A percentile compares a stretch with the other conserved stretches of the same genome.
These are phyloP conservation scores for Suillus spraguei DNA, from an alignment of 768 basidiomycete species.

Conservation along the genomic window DNA sequence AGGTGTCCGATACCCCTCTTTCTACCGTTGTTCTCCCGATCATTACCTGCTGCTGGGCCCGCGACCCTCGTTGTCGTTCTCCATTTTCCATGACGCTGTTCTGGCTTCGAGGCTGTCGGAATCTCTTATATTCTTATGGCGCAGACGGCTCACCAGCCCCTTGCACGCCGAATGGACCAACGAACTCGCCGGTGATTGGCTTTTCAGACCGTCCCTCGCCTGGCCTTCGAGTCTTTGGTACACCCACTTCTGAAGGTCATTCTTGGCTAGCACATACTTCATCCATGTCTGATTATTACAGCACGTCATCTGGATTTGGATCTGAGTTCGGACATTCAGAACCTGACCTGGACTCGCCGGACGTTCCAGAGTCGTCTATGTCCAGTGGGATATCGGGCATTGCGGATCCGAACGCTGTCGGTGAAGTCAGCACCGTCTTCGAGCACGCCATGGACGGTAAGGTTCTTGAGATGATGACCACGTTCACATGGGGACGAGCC, in stretches of 20 bases:
- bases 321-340: constrained; percentile 1
- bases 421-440: not conserved
- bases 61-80: constrained; percentile 52
- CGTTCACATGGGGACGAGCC: constrained; percentile 40
- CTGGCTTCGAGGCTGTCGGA: not conserved
- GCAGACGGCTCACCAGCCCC: not conserved
- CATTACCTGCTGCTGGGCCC: constrained; percentile 59
- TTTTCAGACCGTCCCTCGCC: not conserved
- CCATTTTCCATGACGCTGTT: constrained; percentile 40
- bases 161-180: not conserved
- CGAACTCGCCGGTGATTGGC: not conserved
- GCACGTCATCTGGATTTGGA: constrained; percentile 2
- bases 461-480: constrained; percentile 13
- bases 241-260: constrained; percentile 17
- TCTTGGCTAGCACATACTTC: constrained; percentile 12
- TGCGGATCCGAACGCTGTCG: not conserved
- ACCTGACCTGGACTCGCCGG: not conserved
- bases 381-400: not conserved
- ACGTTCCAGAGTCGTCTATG: not conserved
- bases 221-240: not conserved
- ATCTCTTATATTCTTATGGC: not conserved
- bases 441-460: not conserved
- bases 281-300: constrained; percentile 1
- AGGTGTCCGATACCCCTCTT: constrained; percentile 43
- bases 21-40: constrained; percentile 41